Evolutionary conservation across 345 rosid species (phyloP), one percentile per base, ranked within the genome.

Genomic region (Eucalyptus cloeziana): DNA sequence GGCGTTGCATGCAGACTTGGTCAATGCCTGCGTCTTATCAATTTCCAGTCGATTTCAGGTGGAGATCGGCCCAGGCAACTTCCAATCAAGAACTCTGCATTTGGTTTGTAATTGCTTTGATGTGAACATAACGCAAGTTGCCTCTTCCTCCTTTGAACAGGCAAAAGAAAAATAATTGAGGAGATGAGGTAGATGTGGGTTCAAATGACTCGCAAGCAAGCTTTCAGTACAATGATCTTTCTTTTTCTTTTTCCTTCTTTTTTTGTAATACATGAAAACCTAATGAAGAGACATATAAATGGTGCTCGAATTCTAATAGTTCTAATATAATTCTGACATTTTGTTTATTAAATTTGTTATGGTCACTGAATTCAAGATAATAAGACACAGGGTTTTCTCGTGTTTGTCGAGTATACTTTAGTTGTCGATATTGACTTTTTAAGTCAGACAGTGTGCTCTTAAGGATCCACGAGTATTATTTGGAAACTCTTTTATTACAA

Each of bases 231-330:
- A 13, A 40, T 37, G 4, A 40, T 40, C 27, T 37, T 37, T 76
- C 30, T 21, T 2, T 71, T 76, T 40, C 47, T 9, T 21, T 76
- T 5, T 21, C 0, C 10, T 76, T 9, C 6, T n/a, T 0, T 37
- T 40, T 76, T 40, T 11, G 14, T 76, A 0, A 37, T 76, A 37
- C 25, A 21, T 37, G 47, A 76, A 76, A 40, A 21, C 15, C 83
- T 21, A 76, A 37, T 6, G 47, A 33, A 33, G 44, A 17, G 80
- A 14, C 22, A 1, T 1, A 16, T 31, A 15, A 67, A 67, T 31
- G 37, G 40, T 16, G 79, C 43, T 67, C 17, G 22, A 67, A 33
- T 69, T n/a, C 24, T 69, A 69, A 16, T 69, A 33, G 80, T 33
- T 69, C 10, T 69, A 33, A 31, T 69, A 31, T 33, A 16, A 15